These are phyloP conservation scores for Debaryomycetaceae sp. DNA, from an alignment of 1,139 yeast genomes.

Conservation along the genomic window DNA sequence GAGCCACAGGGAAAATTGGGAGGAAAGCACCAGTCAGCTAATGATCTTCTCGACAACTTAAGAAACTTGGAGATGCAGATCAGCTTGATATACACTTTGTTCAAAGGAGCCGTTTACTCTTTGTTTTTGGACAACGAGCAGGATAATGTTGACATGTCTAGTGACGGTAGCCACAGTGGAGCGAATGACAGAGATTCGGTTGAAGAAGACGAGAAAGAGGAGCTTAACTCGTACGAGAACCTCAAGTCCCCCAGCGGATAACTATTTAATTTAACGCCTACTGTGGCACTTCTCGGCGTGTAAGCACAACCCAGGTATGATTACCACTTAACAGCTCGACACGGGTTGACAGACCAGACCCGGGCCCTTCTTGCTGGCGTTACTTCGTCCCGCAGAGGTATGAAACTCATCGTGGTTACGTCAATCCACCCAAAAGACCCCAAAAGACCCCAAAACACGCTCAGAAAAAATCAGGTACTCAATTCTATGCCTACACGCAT, in stretches of 20 bases:
- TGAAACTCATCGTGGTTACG: too few species aligned
- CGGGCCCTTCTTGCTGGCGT: too few species aligned
- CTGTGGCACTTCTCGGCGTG: too few species aligned
- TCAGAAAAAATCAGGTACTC: too few species aligned
- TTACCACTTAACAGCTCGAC: too few species aligned
- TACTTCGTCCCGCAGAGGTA: too few species aligned
- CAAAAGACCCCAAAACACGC: too few species aligned
- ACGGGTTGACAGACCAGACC: too few species aligned
- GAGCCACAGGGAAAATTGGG: slow-evolving; percentile 3
- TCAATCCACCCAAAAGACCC: too few species aligned
- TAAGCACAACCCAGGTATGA: too few species aligned
- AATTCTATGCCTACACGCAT: too few species aligned
- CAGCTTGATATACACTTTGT: slow-evolving; percentile 61
- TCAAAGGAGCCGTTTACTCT: slow-evolving; percentile 68
- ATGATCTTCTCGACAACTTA: slow-evolving; percentile 44
- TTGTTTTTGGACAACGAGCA: slow-evolving; percentile 43
- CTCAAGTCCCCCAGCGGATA: not conserved
- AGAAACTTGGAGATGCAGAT: slow-evolving; percentile 59
- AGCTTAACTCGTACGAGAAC: not conserved
- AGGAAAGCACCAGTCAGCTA: slow-evolving; percentile 7
- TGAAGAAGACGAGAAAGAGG: slow-evolving; percentile 5
- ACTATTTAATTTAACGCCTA: not conserved
- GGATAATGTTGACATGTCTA: slow-evolving; percentile 8
- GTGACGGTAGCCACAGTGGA: slow-evolving; percentile 3
- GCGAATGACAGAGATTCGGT: slow-evolving; percentile 3